These are phyloP conservation scores for Gynochthodes officinalis DNA, from an alignment of 257 asterid species.

Conservation along the genomic window DNA sequence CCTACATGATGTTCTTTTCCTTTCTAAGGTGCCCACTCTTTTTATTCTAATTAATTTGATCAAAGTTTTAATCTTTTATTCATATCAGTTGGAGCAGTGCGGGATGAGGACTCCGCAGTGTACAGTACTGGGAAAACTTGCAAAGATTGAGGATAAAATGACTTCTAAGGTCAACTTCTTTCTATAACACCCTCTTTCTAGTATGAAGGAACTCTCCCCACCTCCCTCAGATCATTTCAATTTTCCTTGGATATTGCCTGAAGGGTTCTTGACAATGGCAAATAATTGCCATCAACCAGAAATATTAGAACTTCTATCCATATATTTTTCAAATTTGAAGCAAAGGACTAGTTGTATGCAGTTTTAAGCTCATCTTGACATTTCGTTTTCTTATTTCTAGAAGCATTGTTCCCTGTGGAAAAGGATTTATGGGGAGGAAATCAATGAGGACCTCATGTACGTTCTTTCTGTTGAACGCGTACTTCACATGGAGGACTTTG, in stretches of 20 bases:
- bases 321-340: not conserved
- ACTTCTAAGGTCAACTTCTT: constrained; percentile 42
- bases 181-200: too few relatives aligned
- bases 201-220: too few relatives aligned
- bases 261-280: not conserved
- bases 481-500: constrained; percentile 83
- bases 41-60: not conserved
- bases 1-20: not conserved
- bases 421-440: constrained; percentile 61
- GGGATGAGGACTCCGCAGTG: constrained; percentile 82
- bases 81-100: constrained; percentile 61
- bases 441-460: constrained; percentile 59
- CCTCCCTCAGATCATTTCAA: not conserved
- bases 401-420: constrained; percentile 61
- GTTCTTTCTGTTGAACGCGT: constrained; percentile 64
- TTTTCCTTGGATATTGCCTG: not conserved
- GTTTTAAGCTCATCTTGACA: constrained; percentile 24
- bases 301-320: not conserved
- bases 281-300: not conserved
- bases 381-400: constrained; percentile 36
- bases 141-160: constrained; percentile 52
- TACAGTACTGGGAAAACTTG: constrained; percentile 64
- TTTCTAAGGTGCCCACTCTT: constrained; percentile 6
- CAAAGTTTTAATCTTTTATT: constrained; percentile 11
- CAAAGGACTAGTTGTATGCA: constrained; percentile 1